Base-by-base conservation (phyloP, 2,329 filamentous ascomycete genomes). In the Onygena corvina region DNA sequence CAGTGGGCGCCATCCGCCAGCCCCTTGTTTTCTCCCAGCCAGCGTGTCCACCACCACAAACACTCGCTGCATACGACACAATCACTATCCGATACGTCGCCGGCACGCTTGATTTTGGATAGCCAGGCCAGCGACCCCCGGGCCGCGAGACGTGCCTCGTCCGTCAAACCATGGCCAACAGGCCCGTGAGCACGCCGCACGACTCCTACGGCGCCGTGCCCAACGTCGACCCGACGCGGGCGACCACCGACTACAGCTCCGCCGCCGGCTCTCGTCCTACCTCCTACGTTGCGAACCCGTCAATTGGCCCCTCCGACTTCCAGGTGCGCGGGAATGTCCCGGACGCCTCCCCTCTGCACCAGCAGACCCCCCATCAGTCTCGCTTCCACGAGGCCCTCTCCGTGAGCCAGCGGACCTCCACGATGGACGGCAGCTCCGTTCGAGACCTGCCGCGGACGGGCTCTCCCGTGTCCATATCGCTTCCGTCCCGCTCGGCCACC, bases 401-500 rank as follows among this genome's bases (percentile, higher is more conserved):
- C 55, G 52, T 52, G 18, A 66, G 64, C 47, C 64, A 61, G 36
- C 61, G 62, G 48, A 63, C 59, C 4, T 52, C 63, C 48, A 36
- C 58, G 9, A 44, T 64, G 30, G 66, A 68, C 36, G 56, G 59
- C 14, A 21, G 46, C 34, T 16, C 42, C 3, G 25, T 47, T 4
- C 46, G 45, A 18, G 53, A 50, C 21, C 16, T 23, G 6, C 34
- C 48, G 18, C 50, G 48, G 11, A 65, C 65, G 16, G 60, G 60
- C 47, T 72, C 70, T 27, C 64, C 67, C 46, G 61, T 67, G 56
- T 72, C 70, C 11, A 45, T 47, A 29, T 54, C 61, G 18, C 60
- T 64, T 3, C 68, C 69, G 12, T 66, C 68, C 14, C 61, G 80
- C 50, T 74, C 74, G 53, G 86, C 86, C 52, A 95, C 89, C 0